A percentile compares a stretch with the other conserved stretches of the same genome.
phyloP scores from a whole-genome alignment of 1,284 basidiomycete genomes.

The Ustilago lituana region DNA sequence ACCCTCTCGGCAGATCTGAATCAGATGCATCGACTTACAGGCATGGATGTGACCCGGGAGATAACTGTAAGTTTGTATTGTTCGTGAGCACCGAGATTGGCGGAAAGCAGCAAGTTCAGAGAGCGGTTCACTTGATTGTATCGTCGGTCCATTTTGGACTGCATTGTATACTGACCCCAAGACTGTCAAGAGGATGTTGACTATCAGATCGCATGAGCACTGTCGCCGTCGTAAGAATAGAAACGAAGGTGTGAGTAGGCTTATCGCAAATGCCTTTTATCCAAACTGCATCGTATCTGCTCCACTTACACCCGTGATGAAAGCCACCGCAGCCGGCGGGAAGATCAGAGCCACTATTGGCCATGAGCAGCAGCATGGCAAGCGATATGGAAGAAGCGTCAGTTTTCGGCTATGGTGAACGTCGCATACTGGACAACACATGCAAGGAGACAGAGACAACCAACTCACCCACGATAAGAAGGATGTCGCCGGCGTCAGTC shows the following conservation, averaged over 20 bases:
- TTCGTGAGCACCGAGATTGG: no score
- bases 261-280: no score
- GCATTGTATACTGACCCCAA: constrained; percentile 67
- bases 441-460: not conserved
- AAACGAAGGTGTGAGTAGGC: not conserved
- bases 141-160: no score
- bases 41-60: constrained; percentile 46
- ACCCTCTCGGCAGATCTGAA: not conserved
- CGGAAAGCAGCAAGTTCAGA: no score
- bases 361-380: not conserved
- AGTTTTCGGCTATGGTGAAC: no score
- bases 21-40: constrained; percentile 15
- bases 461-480: constrained; percentile 50
- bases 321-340: constrained; percentile 73
- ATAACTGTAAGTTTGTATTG: constrained; percentile 24
- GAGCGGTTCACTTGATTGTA: no score
- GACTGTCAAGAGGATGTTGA: constrained; percentile 80
- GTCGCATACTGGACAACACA: no score
- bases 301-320: constrained; percentile 74
- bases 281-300: no score
- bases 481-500: constrained; percentile 39
- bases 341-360: constrained; percentile 74
- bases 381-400: no score
- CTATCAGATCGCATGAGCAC: constrained; percentile 74
- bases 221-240: not conserved